Conservation (phyloP, 805 yeast species). For the Candida quercuum region DNA sequence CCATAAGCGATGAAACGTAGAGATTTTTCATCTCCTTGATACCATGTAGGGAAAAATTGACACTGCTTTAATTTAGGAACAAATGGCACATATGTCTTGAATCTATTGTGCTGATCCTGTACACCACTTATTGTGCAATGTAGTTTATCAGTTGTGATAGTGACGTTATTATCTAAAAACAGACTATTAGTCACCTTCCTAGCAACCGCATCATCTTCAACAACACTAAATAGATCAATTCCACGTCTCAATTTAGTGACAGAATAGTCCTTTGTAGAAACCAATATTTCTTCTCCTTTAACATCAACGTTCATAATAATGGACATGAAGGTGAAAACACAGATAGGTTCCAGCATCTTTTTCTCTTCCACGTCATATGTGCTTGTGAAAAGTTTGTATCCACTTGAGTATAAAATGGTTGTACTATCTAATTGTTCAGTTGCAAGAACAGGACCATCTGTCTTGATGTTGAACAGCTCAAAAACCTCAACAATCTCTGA, state of each 20-base stretch:
- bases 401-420: constrained; percentile 16
- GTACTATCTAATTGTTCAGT: constrained; percentile 13
- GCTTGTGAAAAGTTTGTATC: constrained; percentile 7
- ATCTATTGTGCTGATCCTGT: constrained; percentile 11
- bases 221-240: constrained; percentile 9
- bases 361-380: constrained; percentile 11
- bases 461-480: constrained; percentile 15
- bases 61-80: constrained; percentile 29
- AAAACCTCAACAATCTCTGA: constrained; percentile 8
- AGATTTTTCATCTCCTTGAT: not conserved
- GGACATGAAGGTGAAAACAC: constrained; percentile 6
- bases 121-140: constrained; percentile 14
- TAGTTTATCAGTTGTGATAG: constrained; percentile 18
- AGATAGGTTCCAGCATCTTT: constrained; percentile 12
- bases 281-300: constrained; percentile 14
- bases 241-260: constrained; percentile 15
- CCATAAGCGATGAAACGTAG: constrained; percentile 27
- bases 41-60: constrained; percentile 30
- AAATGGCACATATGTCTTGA: constrained; percentile 19
- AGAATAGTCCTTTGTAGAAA: constrained; percentile 27
- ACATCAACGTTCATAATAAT: constrained; percentile 21
- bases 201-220: constrained; percentile 15
- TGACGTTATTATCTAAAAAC: constrained; percentile 6
- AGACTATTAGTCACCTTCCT: constrained; percentile 18
- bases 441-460: constrained; percentile 19